These are phyloP conservation scores for Suillus sp. DNA, from an alignment of 768 basidiomycete genomes.

Conservation along the genomic window DNA sequence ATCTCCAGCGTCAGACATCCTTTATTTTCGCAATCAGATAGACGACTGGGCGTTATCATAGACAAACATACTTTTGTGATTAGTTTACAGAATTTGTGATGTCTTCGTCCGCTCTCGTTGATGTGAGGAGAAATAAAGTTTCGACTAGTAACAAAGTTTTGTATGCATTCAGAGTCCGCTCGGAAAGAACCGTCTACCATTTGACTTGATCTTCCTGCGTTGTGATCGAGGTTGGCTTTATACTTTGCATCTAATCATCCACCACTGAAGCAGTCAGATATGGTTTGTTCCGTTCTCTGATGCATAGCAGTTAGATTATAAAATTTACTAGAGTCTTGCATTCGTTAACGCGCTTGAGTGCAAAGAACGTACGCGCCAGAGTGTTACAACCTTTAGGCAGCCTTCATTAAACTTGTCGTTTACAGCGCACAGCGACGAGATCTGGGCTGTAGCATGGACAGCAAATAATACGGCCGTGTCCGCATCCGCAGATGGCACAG, in stretches of 20 bases:
- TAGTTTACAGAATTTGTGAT: slow-evolving; percentile 41
- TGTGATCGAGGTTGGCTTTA: neutral
- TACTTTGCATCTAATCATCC: slow-evolving; percentile 5
- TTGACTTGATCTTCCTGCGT: slow-evolving; percentile 5
- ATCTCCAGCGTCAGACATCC: slow-evolving; percentile 99
- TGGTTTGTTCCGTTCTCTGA: slow-evolving; percentile 29
- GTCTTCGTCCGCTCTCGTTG: slow-evolving; percentile 97
- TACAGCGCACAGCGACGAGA: slow-evolving; percentile 76
- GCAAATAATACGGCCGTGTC: slow-evolving; percentile 64
- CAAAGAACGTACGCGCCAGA: slow-evolving; percentile 64
- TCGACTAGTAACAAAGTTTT: slow-evolving; percentile 36
- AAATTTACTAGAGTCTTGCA: slow-evolving; percentile 60
- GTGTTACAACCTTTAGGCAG: slow-evolving; percentile 11
- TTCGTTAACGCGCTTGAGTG: slow-evolving; percentile 74
- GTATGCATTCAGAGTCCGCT: slow-evolving; percentile 52
- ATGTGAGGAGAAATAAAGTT: slow-evolving; percentile 71
- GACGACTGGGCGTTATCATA: slow-evolving; percentile 11
- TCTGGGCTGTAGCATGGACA: slow-evolving; percentile 82
- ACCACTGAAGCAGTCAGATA: slow-evolving; percentile 15
- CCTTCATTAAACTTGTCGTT: slow-evolving; percentile 20
- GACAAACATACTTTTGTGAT: slow-evolving; percentile 42
- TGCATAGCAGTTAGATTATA: slow-evolving; percentile 14
- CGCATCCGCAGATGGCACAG: slow-evolving; percentile 75
- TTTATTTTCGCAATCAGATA: slow-evolving; percentile 27
- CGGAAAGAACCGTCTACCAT: slow-evolving; percentile 47